phyloP scores from a whole-genome alignment of 352 stramenopile species.

The Phytopythium litorale region DNA sequence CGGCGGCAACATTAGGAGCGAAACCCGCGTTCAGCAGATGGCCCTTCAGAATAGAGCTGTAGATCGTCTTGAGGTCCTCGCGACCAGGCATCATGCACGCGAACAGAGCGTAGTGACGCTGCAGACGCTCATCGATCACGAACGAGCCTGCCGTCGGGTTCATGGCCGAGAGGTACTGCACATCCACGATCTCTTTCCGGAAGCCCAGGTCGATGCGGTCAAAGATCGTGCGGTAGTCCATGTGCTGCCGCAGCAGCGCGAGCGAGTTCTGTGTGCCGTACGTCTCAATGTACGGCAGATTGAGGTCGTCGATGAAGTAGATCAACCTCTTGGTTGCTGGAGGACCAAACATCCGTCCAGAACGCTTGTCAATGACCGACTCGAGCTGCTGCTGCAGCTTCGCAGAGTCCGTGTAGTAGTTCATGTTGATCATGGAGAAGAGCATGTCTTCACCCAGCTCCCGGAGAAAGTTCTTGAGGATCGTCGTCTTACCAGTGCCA shows the following conservation, averaged over 20 bases:
- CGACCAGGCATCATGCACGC: slow-evolving; percentile 93
- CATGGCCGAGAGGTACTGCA: slow-evolving; percentile 96
- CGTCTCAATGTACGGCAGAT: slow-evolving; percentile 96
- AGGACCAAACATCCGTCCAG: slow-evolving; percentile 93
- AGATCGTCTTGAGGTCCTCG: slow-evolving; percentile 95
- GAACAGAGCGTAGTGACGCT: slow-evolving; percentile 96
- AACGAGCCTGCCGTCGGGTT: slow-evolving; percentile 96
- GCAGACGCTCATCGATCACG: slow-evolving; percentile 95
- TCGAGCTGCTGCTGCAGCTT: slow-evolving; percentile 95
- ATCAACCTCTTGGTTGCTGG: slow-evolving; percentile 95
- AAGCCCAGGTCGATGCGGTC: slow-evolving; percentile 94
- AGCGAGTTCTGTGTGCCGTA: slow-evolving; percentile 97
- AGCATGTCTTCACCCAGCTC: slow-evolving; percentile 92
- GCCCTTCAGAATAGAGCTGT: slow-evolving; percentile 93
- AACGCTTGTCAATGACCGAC: slow-evolving; percentile 96
- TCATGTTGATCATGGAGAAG: slow-evolving; percentile 97
- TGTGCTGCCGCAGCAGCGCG: slow-evolving; percentile 93
- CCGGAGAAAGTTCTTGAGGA: slow-evolving; percentile 95
- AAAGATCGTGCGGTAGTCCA: slow-evolving; percentile 96
- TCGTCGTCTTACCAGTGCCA: slow-evolving; percentile 96
- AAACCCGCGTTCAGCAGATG: slow-evolving; percentile 90
- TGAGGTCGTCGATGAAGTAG: slow-evolving; percentile 97
- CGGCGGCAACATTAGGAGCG: slow-evolving; percentile 44
- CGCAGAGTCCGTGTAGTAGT: slow-evolving; percentile 95
- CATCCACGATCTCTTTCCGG: slow-evolving; percentile 96